Evolutionary conservation across 2,329 filamentous ascomycete genomes (phyloP).

Genomic region (Tympanopsis confertula): DNA sequence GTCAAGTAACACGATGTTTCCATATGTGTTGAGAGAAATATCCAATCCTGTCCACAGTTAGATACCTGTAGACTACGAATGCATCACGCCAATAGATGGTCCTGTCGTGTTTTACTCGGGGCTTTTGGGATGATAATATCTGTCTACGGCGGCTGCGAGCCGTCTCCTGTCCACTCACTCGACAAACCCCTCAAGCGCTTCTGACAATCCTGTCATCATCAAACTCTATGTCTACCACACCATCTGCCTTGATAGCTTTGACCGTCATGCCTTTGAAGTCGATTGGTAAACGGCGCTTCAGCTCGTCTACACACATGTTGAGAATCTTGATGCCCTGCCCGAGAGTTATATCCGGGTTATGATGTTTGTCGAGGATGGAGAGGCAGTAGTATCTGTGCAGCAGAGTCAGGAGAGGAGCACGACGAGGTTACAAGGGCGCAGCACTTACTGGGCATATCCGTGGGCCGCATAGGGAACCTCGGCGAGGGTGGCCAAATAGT

Average conservation of each 20-base stretch:
- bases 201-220: conserved; percentile 68
- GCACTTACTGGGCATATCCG: conserved; percentile 82
- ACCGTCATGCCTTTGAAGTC: conserved; percentile 97
- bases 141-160: too few species aligned
- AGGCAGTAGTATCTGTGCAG: conserved; percentile 79
- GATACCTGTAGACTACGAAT: too few species aligned
- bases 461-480: conserved; percentile 91
- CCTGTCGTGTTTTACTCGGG: too few species aligned
- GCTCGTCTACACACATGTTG: conserved; percentile 88
- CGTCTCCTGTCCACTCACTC: conserved; percentile 7
- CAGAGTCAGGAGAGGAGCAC: conserved; percentile 10
- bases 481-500: conserved; percentile 84
- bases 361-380: conserved; percentile 95
- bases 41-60: too few species aligned
- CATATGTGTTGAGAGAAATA: too few species aligned
- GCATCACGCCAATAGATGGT: too few species aligned
- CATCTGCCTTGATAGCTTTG: conserved; percentile 91
- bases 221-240: conserved; percentile 73
- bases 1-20: too few species aligned
- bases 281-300: conserved; percentile 91
- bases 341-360: conserved; percentile 84
- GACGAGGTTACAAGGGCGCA: not conserved
- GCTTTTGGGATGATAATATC: too few species aligned
- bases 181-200: conserved; percentile 32
- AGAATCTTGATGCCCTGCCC: conserved; percentile 86